Evolutionary conservation across 495 filamentous ascomycete species (phyloP).

Genomic region (Aspergillus bertholletiae): DNA sequence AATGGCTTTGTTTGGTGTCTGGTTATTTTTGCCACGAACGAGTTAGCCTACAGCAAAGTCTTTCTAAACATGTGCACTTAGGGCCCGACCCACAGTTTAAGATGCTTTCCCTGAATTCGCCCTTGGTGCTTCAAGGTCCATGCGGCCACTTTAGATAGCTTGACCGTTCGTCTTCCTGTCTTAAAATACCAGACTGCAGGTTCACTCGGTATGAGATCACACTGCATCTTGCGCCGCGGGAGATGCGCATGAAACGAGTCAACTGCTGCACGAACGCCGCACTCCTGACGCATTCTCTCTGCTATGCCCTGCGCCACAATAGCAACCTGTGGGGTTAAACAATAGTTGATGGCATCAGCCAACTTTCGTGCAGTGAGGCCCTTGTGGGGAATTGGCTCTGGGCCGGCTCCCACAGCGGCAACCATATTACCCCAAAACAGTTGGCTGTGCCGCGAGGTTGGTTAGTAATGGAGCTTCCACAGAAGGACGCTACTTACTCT

Average conservation of each 20-base stretch:
- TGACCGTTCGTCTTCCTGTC: neutral
- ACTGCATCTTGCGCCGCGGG: conserved; percentile 60
- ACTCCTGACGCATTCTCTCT: conserved; percentile 58
- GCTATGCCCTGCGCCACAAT: conserved; percentile 57
- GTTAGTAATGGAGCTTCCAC: too few relatives aligned
- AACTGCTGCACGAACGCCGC: conserved; percentile 71
- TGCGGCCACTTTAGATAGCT: too few relatives aligned
- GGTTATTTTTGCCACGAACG: too few relatives aligned
- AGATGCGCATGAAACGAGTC: conserved; percentile 65
- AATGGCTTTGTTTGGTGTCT: too few relatives aligned
- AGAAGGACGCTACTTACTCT: too few relatives aligned
- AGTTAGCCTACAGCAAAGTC: too few relatives aligned
- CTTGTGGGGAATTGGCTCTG: conserved; percentile 70
- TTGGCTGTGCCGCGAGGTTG: too few relatives aligned
- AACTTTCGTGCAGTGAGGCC: conserved; percentile 58
- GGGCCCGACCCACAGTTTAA: too few relatives aligned
- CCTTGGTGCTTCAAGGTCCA: too few relatives aligned
- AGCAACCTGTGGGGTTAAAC: conserved; percentile 54
- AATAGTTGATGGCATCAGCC: conserved; percentile 65
- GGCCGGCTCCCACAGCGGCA: conserved; percentile 60
- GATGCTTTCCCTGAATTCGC: too few relatives aligned
- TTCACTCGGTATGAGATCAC: conserved; percentile 58
- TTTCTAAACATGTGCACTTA: too few relatives aligned
- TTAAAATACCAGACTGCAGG: conserved; percentile 68
- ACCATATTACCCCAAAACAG: conserved; percentile 82